Conservation (phyloP, 495 filamentous ascomycete species). For the Aspergillus asperescens region DNA sequence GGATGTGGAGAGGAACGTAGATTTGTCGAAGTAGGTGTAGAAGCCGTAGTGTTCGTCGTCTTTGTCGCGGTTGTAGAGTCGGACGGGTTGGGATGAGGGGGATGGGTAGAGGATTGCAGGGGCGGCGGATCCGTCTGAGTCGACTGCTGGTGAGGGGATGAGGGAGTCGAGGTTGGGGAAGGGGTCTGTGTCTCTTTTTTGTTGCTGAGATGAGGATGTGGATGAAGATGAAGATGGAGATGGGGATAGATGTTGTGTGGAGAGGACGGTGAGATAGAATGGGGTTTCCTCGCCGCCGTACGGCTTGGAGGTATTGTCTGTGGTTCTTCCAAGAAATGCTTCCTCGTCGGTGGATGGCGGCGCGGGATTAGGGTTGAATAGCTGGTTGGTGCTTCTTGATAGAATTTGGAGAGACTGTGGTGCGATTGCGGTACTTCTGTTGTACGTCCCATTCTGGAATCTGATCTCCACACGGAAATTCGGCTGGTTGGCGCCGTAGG, state of each 20-base stretch:
- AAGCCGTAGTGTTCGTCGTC: constrained; percentile 87
- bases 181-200: constrained; percentile 19
- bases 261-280: constrained; percentile 46
- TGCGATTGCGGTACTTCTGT: constrained; percentile 31
- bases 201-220: constrained; percentile 21
- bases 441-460: constrained; percentile 64
- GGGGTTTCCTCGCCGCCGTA: constrained; percentile 50
- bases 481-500: constrained; percentile 59
- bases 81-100: constrained; percentile 69
- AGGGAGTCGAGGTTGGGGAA: constrained; percentile 48
- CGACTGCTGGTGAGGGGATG: constrained; percentile 56
- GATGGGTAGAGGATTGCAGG: constrained; percentile 62
- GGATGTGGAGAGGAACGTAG: constrained; percentile 67
- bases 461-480: constrained; percentile 75
- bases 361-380: constrained; percentile 54
- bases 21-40: constrained; percentile 86
- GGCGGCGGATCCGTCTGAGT: constrained; percentile 64
- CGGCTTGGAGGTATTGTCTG: constrained; percentile 61
- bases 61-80: constrained; percentile 76
- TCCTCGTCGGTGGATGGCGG: constrained; percentile 65
- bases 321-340: constrained; percentile 75
- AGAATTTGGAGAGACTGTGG: constrained; percentile 19
- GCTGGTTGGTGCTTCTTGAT: constrained; percentile 10
- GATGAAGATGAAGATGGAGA: constrained; percentile 13
- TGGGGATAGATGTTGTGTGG: constrained; percentile 4